Conservation (phyloP, 2,329 filamentous ascomycete species). For the Rutstroemia sp. region DNA sequence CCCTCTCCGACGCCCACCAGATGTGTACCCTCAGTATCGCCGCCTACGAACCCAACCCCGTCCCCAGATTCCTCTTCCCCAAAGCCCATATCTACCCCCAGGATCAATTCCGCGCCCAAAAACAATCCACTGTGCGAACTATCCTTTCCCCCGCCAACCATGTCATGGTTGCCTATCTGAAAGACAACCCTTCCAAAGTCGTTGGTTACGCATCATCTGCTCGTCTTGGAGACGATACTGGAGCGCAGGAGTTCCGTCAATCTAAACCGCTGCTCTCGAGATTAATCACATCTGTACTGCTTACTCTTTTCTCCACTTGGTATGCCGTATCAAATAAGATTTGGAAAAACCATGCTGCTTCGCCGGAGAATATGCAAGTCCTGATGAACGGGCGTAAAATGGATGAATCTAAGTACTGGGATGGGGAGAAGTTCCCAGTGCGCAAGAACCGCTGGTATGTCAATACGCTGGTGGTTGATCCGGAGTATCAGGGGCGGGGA, state of each 20-base stretch:
- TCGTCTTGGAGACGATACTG: constrained; percentile 18
- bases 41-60: constrained; percentile 12
- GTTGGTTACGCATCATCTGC: constrained; percentile 17
- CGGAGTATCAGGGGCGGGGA: constrained; percentile 20
- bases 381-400: constrained; percentile 8
- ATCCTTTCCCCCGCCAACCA: constrained; percentile 5
- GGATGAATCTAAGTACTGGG: constrained; percentile 18
- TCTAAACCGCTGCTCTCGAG: not conserved
- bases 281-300: constrained; percentile 1
- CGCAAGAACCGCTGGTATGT: constrained; percentile 20
- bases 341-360: constrained; percentile 15
- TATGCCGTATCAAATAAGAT: constrained; percentile 5
- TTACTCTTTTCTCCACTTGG: constrained; percentile 10
- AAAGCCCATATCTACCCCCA: constrained; percentile 8
- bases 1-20: constrained; percentile 11
- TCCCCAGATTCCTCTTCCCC: constrained; percentile 15
- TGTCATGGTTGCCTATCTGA: constrained; percentile 15
- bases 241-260: constrained; percentile 3
- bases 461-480: constrained; percentile 16
- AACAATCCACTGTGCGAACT: constrained; percentile 7
- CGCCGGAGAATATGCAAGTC: not conserved
- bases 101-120: constrained; percentile 7
- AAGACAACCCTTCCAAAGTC: constrained; percentile 4
- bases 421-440: constrained; percentile 14
- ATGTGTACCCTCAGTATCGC: constrained; percentile 6